Conservation (phyloP, 1,284 basidiomycete genomes). For the Inonotus obliquus region DNA sequence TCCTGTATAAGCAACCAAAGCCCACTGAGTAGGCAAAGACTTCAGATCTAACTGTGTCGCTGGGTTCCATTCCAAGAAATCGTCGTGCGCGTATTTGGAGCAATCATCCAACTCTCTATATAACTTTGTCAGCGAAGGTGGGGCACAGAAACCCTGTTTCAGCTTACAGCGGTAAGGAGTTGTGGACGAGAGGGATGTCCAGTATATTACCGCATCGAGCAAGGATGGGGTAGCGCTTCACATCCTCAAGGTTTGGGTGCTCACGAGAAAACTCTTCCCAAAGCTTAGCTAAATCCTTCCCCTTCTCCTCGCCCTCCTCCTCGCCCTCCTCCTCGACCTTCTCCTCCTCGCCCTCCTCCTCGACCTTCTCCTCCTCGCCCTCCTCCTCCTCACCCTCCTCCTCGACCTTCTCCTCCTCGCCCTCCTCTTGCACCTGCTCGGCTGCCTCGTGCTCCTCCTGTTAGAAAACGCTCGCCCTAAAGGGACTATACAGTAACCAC, state of each 20-base stretch:
- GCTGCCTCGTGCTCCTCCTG: too few relatives aligned
- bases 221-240: not conserved
- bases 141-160: not conserved
- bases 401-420: not conserved
- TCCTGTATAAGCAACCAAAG: not conserved
- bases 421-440: too few relatives aligned
- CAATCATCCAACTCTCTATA: not conserved
- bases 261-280: not conserved
- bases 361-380: not conserved
- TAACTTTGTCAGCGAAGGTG: not conserved
- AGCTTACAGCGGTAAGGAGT: not conserved
- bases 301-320: not conserved
- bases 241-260: not conserved
- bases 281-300: not conserved
- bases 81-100: not conserved
- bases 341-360: not conserved
- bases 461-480: too few relatives aligned
- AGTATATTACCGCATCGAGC: not conserved
- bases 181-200: not conserved
- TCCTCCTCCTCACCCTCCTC: not conserved
- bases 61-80: not conserved
- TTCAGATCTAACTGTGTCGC: not conserved
- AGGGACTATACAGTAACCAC: too few relatives aligned
- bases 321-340: not conserved
- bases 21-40: not conserved